Evolutionary conservation across 306 rosid genomes (phyloP), one percentile per base, ranked within the genome.

Genomic region (Gastrolobium bilobum): DNA sequence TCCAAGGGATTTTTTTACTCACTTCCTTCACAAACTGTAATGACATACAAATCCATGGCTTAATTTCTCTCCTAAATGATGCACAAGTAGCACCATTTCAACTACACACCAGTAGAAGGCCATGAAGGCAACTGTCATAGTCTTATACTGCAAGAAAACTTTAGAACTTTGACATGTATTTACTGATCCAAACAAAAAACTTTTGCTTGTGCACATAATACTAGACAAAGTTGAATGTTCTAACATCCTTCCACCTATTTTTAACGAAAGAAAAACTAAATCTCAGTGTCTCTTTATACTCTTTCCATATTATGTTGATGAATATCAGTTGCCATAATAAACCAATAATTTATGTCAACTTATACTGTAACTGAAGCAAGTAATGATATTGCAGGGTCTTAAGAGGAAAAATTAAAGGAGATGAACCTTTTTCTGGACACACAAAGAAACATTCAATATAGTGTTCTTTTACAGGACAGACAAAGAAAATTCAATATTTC

Each of bases 21-120:
- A 3, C 43, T 46, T 46, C 84, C 83, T 90, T 10, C 35, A 20
- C 13, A 5, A 54, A 20, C 13, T 39, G 20, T 4, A 48, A 15
- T 6, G 38, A 7, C 39, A 53, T 54, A 20, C 52, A 15, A 37
- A 39, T 2, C 26, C 26, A 20, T 20, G 26, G 26, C 26, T 20
- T 20, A 20, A 20, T 20, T 20, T 20, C 26, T 20, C 26, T 20
- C 0, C 26, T 20, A 20, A 20, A 20, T 20, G 1, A 20, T 20
- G 26, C 26, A 20, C 26, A 20, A 20, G 26, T 20, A 20, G 26
- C 26, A 20, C 26, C 26, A 0, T 20, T 20, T 20, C 26, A 20
- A 20, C 26, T 20, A 20, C 26, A 20, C 1, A 20, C 26, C 26
- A 20, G 26, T 20, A 20, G 26, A 20, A 20, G 26, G 26, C 26